Conservation (phyloP, 441 rosid genomes). For the Aquilaria agallochum region DNA sequence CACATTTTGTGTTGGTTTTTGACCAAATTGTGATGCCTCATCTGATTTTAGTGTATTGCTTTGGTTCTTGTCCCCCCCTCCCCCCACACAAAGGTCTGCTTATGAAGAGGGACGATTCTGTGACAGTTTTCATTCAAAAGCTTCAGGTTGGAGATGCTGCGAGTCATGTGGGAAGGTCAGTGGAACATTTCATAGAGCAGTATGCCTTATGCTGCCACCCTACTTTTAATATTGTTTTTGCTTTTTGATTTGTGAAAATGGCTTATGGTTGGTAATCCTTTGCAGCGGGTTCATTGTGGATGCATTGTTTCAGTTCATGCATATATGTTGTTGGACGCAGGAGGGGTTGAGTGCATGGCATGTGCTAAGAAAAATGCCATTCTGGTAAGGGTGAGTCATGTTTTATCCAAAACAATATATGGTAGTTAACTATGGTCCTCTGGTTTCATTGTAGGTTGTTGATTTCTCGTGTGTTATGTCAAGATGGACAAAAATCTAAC, state of each 20-base stretch:
- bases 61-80: slow-evolving; percentile 5
- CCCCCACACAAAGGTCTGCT: slow-evolving; percentile 37
- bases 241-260: slow-evolving; percentile 10
- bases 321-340: slow-evolving; percentile 76
- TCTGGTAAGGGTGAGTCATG: slow-evolving; percentile 46
- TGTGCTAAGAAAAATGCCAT: slow-evolving; percentile 64
- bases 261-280: slow-evolving; percentile 19
- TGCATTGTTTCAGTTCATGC: slow-evolving; percentile 73
- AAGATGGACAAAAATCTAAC: no score
- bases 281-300: slow-evolving; percentile 95
- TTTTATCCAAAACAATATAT: not conserved
- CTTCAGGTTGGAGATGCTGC: slow-evolving; percentile 90
- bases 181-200: slow-evolving; percentile 1
- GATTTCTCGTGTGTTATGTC: no score
- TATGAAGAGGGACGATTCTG: slow-evolving; percentile 89
- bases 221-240: slow-evolving; percentile 8
- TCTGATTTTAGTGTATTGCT: slow-evolving; percentile 13
- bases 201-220: no score
- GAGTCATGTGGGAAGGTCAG: slow-evolving; percentile 93
- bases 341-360: slow-evolving; percentile 83
- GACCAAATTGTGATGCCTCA: not conserved
- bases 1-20: no score
- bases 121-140: slow-evolving; percentile 63
- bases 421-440: no score
- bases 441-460: no score